Evolutionary conservation across 805 yeast species (phyloP), one percentile per base, ranked within the genome.

Genomic region (Metschnikowia similis): DNA sequence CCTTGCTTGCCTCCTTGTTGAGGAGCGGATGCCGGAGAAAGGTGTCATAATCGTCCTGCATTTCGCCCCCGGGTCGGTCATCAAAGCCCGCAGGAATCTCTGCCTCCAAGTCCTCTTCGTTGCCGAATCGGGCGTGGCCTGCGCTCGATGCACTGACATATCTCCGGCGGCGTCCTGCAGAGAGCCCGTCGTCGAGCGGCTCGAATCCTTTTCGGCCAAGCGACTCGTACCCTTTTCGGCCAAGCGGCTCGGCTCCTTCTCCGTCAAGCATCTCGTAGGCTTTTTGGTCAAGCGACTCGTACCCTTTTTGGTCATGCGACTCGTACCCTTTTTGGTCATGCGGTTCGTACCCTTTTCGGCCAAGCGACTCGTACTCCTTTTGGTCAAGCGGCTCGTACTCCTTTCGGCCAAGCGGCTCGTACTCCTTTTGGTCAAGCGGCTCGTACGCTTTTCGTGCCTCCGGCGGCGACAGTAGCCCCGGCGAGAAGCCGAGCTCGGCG

Each of bases 401-500:
- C n/a, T n/a, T n/a, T n/a, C 5, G 21, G 21, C 21, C 21, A 21
- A 21, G 21, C 21, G 21, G 5, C 21, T 21, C 21, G 21, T 21
- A 21, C 5, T 21, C 21, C 4, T 17, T 17, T 17, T 1, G 21
- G 5, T 1, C 21, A 21, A 21, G 21, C 21, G 13, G 14, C 13
- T n/a, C 45, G 6, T 11, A 8, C 10, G 17, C 36, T 8, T 21
- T 17, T 10, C 8, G 13, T 4, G 17, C 16, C 17, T 38, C 31
- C 17, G 46, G 46, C 11, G 46, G 46, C 14, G 46, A 42, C 30
- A 34, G 65, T 6, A 69, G 47, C 9, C 52, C 50, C 0, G 70
- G 67, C 48, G 67, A 66, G 47, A 65, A 65, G 21, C 55, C 56
- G 4, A 68, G 48, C 28, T 61, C 69, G 17, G 65, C 74, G 41